Base-by-base conservation (phyloP, 2,329 filamentous ascomycete genomes). In the Alternaria longipes region DNA sequence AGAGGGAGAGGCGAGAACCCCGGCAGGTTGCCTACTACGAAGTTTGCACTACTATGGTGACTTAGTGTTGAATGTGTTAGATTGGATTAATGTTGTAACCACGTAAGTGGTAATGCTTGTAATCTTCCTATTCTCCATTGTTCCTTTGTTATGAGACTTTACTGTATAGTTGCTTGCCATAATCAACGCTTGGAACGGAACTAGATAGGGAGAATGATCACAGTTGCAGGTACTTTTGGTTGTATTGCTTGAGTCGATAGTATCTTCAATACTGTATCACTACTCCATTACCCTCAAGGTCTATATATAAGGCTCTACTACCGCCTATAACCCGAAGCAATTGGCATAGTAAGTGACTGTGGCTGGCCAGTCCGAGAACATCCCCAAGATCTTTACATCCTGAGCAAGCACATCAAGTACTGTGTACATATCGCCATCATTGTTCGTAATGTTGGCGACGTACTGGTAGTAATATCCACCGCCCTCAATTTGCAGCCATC, bases 321-420 rank as follows among this genome's bases (percentile, higher is more conserved):
- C 1, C 4, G 7, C 16, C 51, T 72, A 74, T 52, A 81, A 61
- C 1, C 80, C 84, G 65, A 91, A 87, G 78, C 90, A 92, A 70
- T 90, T 92, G 65, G 89, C 90, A 76, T 90, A 92, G 66, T 89
- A 91, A 0, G 88, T 90, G 8, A 87, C 84, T 0, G 89, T 90
- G 11, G 87, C 86, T 16, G 86, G 85, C 90, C 90, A 92, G 74
- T 92, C 90, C 4, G 85, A 85, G 69, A 92, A 92, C 63, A 92
- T 83, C 5, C 83, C 88, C 30, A 80, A 76, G 14, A 90, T 85
- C 1, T 85, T 85, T 9, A 91, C 85, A 68, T 91, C 79, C 65
- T 84, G 81, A 3, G 82, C 85, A 60, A 92, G 78, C 1, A 90
- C 87, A 67, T 92, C 85, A 38, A 92, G 74, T n/a, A 91, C 81